Evolutionary conservation across 176 grass and related monocot species (phyloP).

Genomic region (Coix lacrymajobi): DNA sequence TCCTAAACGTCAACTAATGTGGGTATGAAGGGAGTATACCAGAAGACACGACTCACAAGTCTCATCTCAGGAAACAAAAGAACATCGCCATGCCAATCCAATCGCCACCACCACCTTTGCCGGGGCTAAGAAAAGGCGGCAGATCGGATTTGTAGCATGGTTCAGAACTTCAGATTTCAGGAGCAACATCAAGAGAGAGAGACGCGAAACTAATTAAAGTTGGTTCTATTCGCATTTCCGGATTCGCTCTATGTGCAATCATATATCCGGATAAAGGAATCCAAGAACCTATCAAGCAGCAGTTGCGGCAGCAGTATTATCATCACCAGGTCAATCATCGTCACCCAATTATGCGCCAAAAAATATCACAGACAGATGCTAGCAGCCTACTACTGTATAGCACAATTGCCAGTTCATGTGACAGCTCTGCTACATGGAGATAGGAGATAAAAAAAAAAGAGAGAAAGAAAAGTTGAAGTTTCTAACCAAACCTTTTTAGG

Average conservation of each 20-base stretch:
- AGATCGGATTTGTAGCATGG: background rate
- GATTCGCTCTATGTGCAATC: constrained; percentile 22
- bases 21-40: too few relatives aligned
- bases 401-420: constrained; percentile 12
- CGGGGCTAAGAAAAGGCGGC: background rate
- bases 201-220: background rate
- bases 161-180: background rate
- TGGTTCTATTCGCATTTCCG: background rate
- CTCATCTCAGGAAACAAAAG: background rate
- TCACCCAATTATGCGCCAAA: background rate
- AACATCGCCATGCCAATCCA: background rate
- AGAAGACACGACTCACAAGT: background rate
- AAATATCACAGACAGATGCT: background rate
- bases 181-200: constrained; percentile 13
- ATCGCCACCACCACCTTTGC: background rate
- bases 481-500: background rate
- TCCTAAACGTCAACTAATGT: too few relatives aligned
- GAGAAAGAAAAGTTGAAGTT: background rate
- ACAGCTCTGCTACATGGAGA: constrained; percentile 9
- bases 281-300: background rate
- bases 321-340: background rate
- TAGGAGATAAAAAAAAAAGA: background rate
- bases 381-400: background rate
- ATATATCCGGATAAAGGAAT: constrained; percentile 8
- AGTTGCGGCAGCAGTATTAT: background rate